phyloP scores from a whole-genome alignment of 2,329 filamentous ascomycete genomes.

The Coniella vitis region DNA sequence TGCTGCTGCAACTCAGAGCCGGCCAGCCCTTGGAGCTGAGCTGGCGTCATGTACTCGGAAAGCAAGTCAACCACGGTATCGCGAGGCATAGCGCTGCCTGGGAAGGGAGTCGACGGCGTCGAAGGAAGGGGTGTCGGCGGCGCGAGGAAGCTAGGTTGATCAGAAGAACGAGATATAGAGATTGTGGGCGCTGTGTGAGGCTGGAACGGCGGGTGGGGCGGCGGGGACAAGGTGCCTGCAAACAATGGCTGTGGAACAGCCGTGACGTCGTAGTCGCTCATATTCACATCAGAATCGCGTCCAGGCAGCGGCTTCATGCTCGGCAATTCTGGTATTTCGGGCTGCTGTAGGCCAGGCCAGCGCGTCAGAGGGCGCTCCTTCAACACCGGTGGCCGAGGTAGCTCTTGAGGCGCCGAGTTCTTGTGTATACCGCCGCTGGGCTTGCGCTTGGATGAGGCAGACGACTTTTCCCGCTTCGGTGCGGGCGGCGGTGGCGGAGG shows the following conservation, averaged over 20 bases:
- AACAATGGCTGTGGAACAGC: conserved; percentile 14
- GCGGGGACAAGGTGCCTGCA: conserved; percentile 6
- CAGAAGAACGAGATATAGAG: conserved; percentile 11
- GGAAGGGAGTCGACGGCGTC: conserved; percentile 10
- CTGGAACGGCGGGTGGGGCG: conserved; percentile 3
- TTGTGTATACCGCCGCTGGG: conserved; percentile 4
- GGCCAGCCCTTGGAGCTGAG: conserved; percentile 5
- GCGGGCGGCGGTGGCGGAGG: conserved; percentile 13
- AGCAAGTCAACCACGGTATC: conserved; percentile 15
- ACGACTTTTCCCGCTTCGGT: conserved; percentile 12
- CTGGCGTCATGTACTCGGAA: conserved; percentile 10
- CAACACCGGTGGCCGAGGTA: background rate
- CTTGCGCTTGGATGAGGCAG: conserved; percentile 5
- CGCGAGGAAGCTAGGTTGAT: background rate
- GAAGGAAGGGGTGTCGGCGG: conserved; percentile 2
- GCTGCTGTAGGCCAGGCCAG: conserved; percentile 8
- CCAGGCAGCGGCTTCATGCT: background rate
- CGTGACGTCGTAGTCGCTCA: conserved; percentile 13
- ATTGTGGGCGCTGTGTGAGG: conserved; percentile 4
- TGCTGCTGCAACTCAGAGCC: background rate
- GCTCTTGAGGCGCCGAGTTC: conserved; percentile 2
- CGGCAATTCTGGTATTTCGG: conserved; percentile 10
- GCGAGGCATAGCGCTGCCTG: background rate
- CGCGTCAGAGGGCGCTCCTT: conserved; percentile 13
- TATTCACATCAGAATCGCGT: conserved; percentile 3